Evolutionary conservation across 345 rosid genomes (phyloP).

Genomic region (Citrus trifoliata): DNA sequence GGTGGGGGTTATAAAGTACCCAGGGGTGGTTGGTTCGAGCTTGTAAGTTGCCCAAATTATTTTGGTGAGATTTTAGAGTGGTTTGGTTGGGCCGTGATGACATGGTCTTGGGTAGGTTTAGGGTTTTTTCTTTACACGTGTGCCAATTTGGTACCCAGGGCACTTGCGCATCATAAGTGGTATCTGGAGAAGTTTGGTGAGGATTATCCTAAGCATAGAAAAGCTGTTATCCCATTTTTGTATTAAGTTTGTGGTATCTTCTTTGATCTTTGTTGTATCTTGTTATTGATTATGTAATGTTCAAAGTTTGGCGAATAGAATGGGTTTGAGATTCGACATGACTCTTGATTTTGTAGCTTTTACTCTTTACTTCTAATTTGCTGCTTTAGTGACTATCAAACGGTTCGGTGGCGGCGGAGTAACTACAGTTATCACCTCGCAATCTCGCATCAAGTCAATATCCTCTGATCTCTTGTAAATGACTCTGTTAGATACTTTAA

Average conservation of each 20-base stretch:
- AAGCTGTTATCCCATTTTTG: constrained; percentile 75
- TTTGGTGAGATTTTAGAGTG: constrained; percentile 83
- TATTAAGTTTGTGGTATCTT: constrained; percentile 22
- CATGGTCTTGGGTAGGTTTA: constrained; percentile 81
- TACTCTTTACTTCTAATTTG: no score
- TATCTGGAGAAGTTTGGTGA: constrained; percentile 71
- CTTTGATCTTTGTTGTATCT: no score
- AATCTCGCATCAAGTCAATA: no score
- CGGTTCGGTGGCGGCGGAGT: no score
- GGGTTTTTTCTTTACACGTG: constrained; percentile 77
- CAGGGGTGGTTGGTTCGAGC: constrained; percentile 76
- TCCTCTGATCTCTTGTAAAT: no score
- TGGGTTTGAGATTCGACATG: no score
- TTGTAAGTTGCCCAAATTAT: constrained; percentile 88
- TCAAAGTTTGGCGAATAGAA: no score
- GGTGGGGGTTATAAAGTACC: constrained; percentile 76
- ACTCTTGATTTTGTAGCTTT: no score
- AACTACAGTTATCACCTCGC: no score
- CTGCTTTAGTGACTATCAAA: no score
- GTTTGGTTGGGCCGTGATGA: constrained; percentile 89
- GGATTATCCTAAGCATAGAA: constrained; percentile 63
- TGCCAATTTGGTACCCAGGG: constrained; percentile 77
- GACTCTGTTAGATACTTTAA: no score
- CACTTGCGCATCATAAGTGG: constrained; percentile 64
- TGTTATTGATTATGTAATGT: no score